These are phyloP conservation scores for Paracamarosporium sp. DNA, from an alignment of 2,329 filamentous ascomycete genomes.

Conservation along the genomic window DNA sequence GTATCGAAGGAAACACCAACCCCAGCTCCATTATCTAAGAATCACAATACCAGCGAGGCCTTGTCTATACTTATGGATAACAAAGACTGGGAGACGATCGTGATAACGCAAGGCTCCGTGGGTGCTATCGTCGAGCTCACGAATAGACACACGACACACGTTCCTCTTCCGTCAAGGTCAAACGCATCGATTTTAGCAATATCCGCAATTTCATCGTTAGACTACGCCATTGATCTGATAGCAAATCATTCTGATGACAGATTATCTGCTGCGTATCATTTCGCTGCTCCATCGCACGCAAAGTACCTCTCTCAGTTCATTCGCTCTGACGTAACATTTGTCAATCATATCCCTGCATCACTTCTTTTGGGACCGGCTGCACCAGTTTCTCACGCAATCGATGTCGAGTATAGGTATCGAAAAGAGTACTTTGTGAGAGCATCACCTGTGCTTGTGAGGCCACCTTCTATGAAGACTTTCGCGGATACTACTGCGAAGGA, in stretches of 20 bases:
- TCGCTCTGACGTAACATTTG: constrained; percentile 56
- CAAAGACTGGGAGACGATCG: constrained; percentile 26
- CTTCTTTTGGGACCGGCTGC: constrained; percentile 53
- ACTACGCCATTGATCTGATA: constrained; percentile 60
- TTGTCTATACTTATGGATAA: constrained; percentile 18
- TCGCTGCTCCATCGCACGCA: constrained; percentile 55
- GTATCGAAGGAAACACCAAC: constrained; percentile 3
- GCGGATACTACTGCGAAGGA: constrained; percentile 18
- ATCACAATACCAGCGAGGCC: constrained; percentile 9
- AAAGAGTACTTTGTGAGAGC: constrained; percentile 25
- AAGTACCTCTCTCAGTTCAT: constrained; percentile 69
- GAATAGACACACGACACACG: constrained; percentile 17
- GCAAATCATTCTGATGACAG: constrained; percentile 40
- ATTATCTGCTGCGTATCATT: constrained; percentile 60
- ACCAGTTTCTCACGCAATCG: constrained; percentile 21
- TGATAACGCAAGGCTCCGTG: constrained; percentile 28
- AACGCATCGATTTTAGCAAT: constrained; percentile 53
- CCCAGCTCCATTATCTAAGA: constrained; percentile 13
- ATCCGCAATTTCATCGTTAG: constrained; percentile 57
- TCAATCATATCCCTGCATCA: constrained; percentile 64
- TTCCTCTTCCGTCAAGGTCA: constrained; percentile 44
- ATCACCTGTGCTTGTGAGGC: constrained; percentile 23
- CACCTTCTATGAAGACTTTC: constrained; percentile 19
- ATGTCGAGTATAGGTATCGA: constrained; percentile 26
- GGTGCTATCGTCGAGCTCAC: constrained; percentile 35